Evolutionary conservation across 2,329 filamentous ascomycete genomes (phyloP).

Genomic region (Pseudogymnoascus pannorum): DNA sequence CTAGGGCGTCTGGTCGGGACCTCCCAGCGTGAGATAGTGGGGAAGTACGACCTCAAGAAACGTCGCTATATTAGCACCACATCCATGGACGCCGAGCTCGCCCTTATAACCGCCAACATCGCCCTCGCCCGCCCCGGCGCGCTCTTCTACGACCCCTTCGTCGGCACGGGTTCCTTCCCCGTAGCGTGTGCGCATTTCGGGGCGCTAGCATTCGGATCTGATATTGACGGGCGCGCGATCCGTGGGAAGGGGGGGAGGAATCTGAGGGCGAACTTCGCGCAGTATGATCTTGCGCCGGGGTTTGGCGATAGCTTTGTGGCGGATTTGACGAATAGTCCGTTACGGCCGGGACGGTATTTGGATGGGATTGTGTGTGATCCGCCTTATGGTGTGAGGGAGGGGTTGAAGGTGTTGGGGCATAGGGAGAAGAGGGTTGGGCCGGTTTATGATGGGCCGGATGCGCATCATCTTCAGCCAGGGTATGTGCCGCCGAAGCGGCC

Average conservation of each 20-base stretch:
- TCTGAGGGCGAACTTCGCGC: constrained; percentile 65
- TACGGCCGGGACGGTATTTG: constrained; percentile 54
- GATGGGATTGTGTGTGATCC: constrained; percentile 95
- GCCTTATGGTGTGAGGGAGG: constrained; percentile 91
- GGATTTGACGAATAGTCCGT: constrained; percentile 80
- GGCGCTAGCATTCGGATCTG: constrained; percentile 73
- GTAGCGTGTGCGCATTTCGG: constrained; percentile 88
- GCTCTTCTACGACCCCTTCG: constrained; percentile 90
- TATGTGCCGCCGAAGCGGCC: constrained; percentile 86
- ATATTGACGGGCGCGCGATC: constrained; percentile 88
- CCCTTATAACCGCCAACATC: constrained; percentile 86
- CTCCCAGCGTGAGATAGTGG: constrained; percentile 59
- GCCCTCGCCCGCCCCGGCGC: constrained; percentile 75
- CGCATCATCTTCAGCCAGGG: constrained; percentile 56
- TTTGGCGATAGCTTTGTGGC: constrained; percentile 76
- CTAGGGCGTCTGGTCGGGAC: constrained; percentile 65
- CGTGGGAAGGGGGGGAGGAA: constrained; percentile 55
- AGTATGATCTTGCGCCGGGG: constrained; percentile 62
- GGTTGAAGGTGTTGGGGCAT: constrained; percentile 76
- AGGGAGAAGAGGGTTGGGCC: constrained; percentile 55
- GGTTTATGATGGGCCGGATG: constrained; percentile 61
- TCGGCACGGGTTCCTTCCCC: constrained; percentile 89
- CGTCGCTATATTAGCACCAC: constrained; percentile 90
- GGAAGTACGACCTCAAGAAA: constrained; percentile 85
- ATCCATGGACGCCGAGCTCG: constrained; percentile 93